Base-by-base conservation (phyloP, 495 filamentous ascomycete genomes). In the Podospora bellae-mahoneyi region DNA sequence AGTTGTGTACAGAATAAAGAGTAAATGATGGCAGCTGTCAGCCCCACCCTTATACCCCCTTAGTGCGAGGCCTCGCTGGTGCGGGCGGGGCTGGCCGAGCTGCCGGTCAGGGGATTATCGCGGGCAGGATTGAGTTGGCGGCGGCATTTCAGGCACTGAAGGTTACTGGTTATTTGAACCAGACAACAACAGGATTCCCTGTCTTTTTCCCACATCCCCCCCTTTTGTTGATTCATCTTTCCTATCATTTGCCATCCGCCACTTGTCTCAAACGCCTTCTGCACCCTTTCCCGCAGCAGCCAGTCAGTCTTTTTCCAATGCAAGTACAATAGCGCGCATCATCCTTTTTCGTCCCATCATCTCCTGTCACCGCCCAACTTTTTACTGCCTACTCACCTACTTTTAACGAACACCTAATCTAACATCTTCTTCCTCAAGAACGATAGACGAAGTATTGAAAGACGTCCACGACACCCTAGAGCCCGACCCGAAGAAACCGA, bases 81-180 rank as follows among this genome's bases (percentile, higher is more conserved):
- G 39, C 39, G 39, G 39, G 39, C 39, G 39, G 39, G 39, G 39
- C 39, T 48, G 39, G 9, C 39, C 39, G 15, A 48, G 39, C 39
- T 48, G 39, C 39, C 39, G 39, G 39, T 48, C 39, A 48, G 39
- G 39, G 39, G 39, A 48, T 48, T 32, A 32, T 32, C 39, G 39
- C 39, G 13, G 7, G 30, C 30, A 32, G 7, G 39, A 48, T 48
- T 48, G 39, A 48, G 39, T 48, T 48, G 39, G 39, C 55, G 65
- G 13, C 57, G 32, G 62, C 54, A 64, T 67, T 48, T 48, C 64
- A 70, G 68, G 60, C 65, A 66, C 65, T 61, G n/a, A 20, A 1
- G 5, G 6, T 7, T 20, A 58, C 56, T 58, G 20, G 56, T 20
- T n/a, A 20, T 23, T 23, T 23, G 23, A 27, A 34, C 39, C 39